Percentiles rank a stretch among this genome's conserved stretches.
phyloP scores from a whole-genome alignment of 768 basidiomycete genomes.

The Goffeauzyma gilvescens region DNA sequence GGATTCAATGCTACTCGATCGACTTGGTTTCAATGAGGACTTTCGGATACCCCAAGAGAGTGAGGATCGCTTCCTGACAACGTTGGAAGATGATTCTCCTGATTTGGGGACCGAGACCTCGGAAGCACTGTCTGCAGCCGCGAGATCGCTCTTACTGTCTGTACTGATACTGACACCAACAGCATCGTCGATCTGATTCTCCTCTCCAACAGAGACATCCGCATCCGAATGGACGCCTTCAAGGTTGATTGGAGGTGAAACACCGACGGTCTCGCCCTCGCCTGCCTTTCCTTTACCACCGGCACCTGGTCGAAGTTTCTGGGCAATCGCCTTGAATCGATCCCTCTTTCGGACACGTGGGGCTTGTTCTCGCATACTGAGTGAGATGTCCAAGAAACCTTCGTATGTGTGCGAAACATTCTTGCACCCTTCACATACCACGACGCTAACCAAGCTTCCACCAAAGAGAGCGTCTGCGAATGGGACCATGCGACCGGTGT shows the following conservation, averaged over 20 bases:
- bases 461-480: slow-evolving; percentile 82
- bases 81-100: neutral
- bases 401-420: slow-evolving; percentile 80
- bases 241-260: slow-evolving; percentile 10
- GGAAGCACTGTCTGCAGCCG: slow-evolving; percentile 15
- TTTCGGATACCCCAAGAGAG: slow-evolving; percentile 5
- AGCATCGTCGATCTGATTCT: neutral
- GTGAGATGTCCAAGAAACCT: slow-evolving; percentile 80
- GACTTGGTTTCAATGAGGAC: slow-evolving; percentile 1
- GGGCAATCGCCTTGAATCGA: slow-evolving; percentile 53
- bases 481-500: slow-evolving; percentile 41
- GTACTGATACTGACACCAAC: no score
- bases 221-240: slow-evolving; percentile 9
- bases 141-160: neutral
- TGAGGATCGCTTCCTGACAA: slow-evolving; percentile 7
- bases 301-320: slow-evolving; percentile 38
- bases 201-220: no score
- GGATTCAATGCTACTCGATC: slow-evolving; percentile 7
- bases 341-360: slow-evolving; percentile 37
- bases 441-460: slow-evolving; percentile 68
- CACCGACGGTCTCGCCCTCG: neutral
- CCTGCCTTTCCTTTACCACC: neutral
- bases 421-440: slow-evolving; percentile 88
- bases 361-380: slow-evolving; percentile 49
- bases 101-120: no score